Evolutionary conservation across 192 early-diverging fungal genomes (phyloP), one percentile per base, ranked within the genome.

Genomic region (Entomortierella chlamydospora): DNA sequence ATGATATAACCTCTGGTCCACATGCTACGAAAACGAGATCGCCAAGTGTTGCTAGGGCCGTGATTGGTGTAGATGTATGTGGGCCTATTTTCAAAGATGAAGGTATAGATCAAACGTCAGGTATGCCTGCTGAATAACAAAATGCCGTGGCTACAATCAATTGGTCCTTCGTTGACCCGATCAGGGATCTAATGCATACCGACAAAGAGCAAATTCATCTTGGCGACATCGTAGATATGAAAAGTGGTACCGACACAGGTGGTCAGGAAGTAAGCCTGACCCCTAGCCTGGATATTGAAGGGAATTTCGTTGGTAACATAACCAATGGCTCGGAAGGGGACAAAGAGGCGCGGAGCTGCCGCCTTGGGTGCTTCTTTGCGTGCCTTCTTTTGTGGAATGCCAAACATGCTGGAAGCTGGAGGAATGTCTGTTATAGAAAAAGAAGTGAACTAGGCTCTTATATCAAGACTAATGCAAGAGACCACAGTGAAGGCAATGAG

Each of bases 301-400:
- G 96, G 91, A 22, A 92, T 80, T 58, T 92, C 91, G 68, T 91
- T 91, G 64, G 95, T 93, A 31, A 97, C 87, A 83, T 96, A 94
- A 55, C 98, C 96, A 31, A 99, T 86, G 5, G 96, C 93, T 68
- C 96, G 85, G 86, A 95, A 99, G 25, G 96, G 96, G 63, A 89
- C 88, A 79, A 91, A 97, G 60, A 97, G 85, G 22, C 88, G 84
- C 22, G 85, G 76, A 10, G 68, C 76, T 31, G 51, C 68, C 29
- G 76, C 76, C 57, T 79, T 79, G 17, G 76, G 76, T 25, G 67
- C 61, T 34, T 55, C 68, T 41, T 68, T 79, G 57, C 76, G 76
- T 45, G 68, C 76, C 61, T 70, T 79, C 68, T 79, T 79, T 65
- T 59, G 61, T 37, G 70, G 61, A 55, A 79, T 60, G 55, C 76